A percentile compares a stretch with the other conserved stretches of the same genome.
These are phyloP conservation scores for Hortiboletus flavorubellus DNA, from an alignment of 768 basidiomycete genomes.

Conservation along the genomic window DNA sequence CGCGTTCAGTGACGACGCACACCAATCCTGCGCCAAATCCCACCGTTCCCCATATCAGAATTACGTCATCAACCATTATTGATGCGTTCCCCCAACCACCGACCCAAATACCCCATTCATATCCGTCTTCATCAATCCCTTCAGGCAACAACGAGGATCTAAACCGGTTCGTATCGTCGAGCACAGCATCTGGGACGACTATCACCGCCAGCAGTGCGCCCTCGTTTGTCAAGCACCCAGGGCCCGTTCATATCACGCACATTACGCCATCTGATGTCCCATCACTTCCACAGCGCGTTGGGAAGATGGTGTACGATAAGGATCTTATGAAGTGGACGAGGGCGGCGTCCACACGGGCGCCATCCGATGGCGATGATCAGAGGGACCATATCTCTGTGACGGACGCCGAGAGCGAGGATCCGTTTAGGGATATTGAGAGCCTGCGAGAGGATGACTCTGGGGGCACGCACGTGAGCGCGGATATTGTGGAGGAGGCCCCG, in stretches of 20 bases:
- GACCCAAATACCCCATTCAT: conserved; percentile 30
- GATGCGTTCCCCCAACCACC: conserved; percentile 33
- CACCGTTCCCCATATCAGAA: conserved; percentile 27
- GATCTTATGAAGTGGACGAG: conserved; percentile 85
- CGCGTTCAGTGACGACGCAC: conserved; percentile 11
- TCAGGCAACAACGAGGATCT: conserved; percentile 64
- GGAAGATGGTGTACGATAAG: conserved; percentile 85
- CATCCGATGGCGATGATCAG: conserved; percentile 29
- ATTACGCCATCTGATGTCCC: conserved; percentile 82
- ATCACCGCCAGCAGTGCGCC: conserved; percentile 68
- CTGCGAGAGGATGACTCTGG: conserved; percentile 59
- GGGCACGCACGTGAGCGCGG: conserved; percentile 15
- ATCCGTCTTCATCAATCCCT: conserved; percentile 53
- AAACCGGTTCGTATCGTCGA: conserved; percentile 87
- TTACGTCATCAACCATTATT: conserved; percentile 28
- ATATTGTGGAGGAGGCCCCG: neutral
- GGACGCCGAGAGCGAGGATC: conserved; percentile 72
- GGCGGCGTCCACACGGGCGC: conserved; percentile 43
- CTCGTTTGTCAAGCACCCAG: conserved; percentile 82
- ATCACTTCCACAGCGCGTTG: conserved; percentile 69
- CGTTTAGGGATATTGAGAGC: conserved; percentile 90
- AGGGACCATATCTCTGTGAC: conserved; percentile 30
- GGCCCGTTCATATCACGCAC: conserved; percentile 72
- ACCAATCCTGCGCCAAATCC: conserved; percentile 1
- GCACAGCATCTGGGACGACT: conserved; percentile 75